Evolutionary conservation across 257 asterid species (phyloP), one percentile per base, ranked within the genome.

Genomic region (Nicotiana noctiflora): DNA sequence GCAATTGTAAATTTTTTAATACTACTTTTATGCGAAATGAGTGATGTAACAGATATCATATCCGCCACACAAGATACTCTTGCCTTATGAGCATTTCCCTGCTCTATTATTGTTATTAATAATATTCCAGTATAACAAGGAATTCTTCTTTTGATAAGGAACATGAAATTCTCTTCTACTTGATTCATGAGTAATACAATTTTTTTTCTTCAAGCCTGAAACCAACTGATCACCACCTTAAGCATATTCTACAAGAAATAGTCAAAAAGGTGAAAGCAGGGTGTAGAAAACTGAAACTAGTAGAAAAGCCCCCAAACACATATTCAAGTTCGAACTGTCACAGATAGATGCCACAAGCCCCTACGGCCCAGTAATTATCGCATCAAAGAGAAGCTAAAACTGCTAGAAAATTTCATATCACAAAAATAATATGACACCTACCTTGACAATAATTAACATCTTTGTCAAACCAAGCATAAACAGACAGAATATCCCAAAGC

Each of bases 371-470:
- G 60, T 5, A 21, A 15, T 23, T 61, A 77, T 84, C 17, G n/a
- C 63, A 66, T 13, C 46, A 81, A 29, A 21, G 52, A 44, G 61
- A 40, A 46, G 79, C 57, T 25, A 40, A 77, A 40, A 77, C 76
- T 57, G 19, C 46, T 53, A 9, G 14, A 64, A 51, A 12, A 82
- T 51, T 65, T 18, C 44, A 57, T 21, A 61, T 76, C 27, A n/a
- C 37, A 65, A 83, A 64, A 25, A 13, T 67, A 59, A 81, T 74
- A 61, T 64, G 55, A 25, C 57, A 44, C 91, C 79, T 76, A 90
- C 99, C 99, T 94, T 95, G 98, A 89, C 97, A 88, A 76, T 95
- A 95, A 77, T 98, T 98, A 79, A 95, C 92, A 80, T 95, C 99
- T 79, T 82, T 74, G 84, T 93, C 99, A 65, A 89, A 89, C 99